phyloP scores from a whole-genome alignment of 2,329 filamentous ascomycete species.

The Coniochaeta sp. region DNA sequence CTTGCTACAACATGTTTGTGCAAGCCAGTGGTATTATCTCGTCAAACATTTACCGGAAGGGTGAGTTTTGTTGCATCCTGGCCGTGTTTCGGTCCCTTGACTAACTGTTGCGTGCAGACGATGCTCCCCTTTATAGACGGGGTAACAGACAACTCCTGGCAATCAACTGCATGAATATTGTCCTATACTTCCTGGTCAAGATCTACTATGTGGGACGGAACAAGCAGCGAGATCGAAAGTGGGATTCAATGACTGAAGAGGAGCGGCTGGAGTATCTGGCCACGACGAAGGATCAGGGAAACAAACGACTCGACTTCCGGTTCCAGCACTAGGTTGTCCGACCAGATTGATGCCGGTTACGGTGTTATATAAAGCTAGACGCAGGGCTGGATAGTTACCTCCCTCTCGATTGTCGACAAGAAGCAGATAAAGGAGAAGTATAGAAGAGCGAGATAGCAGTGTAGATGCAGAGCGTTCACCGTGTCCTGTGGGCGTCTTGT shows the following conservation, averaged over 20 bases:
- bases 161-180: conserved; percentile 20
- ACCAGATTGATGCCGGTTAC: background rate
- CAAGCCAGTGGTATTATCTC: conserved; percentile 34
- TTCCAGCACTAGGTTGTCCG: conserved; percentile 18
- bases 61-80: conserved; percentile 17
- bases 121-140: conserved; percentile 39
- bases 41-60: conserved; percentile 30
- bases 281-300: conserved; percentile 22
- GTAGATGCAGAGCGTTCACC: background rate
- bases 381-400: background rate
- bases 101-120: conserved; percentile 14
- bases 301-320: conserved; percentile 25
- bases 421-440: background rate
- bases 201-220: conserved; percentile 27
- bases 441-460: no score
- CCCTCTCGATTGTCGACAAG: background rate
- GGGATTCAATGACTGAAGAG: conserved; percentile 22
- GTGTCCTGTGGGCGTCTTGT: background rate
- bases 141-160: conserved; percentile 50
- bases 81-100: conserved; percentile 11
- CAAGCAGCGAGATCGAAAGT: conserved; percentile 16
- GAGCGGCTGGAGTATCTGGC: conserved; percentile 20
- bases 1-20: conserved; percentile 53
- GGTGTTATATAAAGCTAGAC: background rate
- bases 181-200: conserved; percentile 21